These are phyloP conservation scores for Pseudovirgaria hyperparasitica DNA, from an alignment of 2,329 filamentous ascomycete genomes.

Conservation along the genomic window DNA sequence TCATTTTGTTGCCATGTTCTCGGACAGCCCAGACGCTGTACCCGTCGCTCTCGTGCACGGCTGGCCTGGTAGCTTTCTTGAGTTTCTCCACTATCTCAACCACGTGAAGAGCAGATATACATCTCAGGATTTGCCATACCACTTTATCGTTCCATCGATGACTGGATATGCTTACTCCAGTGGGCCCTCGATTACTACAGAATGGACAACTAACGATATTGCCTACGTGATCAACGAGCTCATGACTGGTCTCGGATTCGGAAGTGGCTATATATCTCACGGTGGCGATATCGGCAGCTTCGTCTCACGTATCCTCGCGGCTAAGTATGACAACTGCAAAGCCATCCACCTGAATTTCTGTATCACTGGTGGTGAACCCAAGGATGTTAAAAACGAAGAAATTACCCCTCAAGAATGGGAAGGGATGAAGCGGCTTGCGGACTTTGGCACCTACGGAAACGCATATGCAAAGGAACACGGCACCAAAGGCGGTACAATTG, in stretches of 20 bases:
- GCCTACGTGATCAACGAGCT: constrained; percentile 37
- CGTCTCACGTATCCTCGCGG: constrained; percentile 31
- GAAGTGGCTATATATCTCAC: constrained; percentile 38
- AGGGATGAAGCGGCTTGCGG: constrained; percentile 22
- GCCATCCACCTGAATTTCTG: constrained; percentile 23
- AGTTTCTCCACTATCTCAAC: constrained; percentile 41
- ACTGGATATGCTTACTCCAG: constrained; percentile 42
- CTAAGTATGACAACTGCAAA: constrained; percentile 33
- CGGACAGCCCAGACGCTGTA: constrained; percentile 34
- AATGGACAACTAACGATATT: constrained; percentile 29
- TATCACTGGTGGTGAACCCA: constrained; percentile 10
- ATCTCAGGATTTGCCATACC: constrained; percentile 39
- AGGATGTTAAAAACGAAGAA: constrained; percentile 10
- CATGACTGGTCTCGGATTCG: constrained; percentile 42
- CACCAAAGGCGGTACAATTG: constrained; percentile 43
- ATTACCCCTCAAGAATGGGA: constrained; percentile 23
- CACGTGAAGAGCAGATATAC: constrained; percentile 36
- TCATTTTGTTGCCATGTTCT: constrained; percentile 45
- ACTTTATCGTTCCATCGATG: constrained; percentile 43
- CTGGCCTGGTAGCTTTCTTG: constrained; percentile 41
- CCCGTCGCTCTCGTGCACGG: constrained; percentile 43
- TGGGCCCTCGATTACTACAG: constrained; percentile 31
- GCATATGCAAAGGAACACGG: constrained; percentile 42
- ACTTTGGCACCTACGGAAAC: constrained; percentile 29
- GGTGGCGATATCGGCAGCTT: constrained; percentile 44